Conservation (phyloP, 2,329 filamentous ascomycete genomes). For the Cytospora chrysosperma region DNA sequence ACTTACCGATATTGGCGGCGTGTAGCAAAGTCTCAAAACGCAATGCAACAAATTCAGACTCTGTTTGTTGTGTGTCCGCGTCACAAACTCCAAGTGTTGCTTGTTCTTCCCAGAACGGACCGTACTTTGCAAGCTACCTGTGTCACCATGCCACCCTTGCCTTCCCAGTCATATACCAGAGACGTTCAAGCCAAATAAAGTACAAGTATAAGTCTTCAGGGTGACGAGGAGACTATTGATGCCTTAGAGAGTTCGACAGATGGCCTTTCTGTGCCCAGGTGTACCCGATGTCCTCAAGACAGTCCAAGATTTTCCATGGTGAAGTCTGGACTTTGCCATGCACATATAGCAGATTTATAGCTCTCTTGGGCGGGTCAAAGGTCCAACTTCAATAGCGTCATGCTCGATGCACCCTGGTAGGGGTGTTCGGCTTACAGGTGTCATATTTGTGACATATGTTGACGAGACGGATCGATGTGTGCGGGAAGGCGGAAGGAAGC, state of each 20-base stretch:
- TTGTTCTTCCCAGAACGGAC: background rate
- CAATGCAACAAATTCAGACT: slow-evolving; percentile 13
- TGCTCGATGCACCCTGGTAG: background rate
- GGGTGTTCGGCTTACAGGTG: background rate
- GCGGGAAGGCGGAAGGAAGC: slow-evolving; percentile 15
- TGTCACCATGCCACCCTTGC: background rate
- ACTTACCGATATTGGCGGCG: slow-evolving; percentile 7
- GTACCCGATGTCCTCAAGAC: background rate
- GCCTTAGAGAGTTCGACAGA: background rate
- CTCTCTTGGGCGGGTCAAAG: background rate
- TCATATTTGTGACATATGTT: slow-evolving; percentile 14
- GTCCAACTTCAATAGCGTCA: background rate
- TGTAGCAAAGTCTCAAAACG: slow-evolving; percentile 1
- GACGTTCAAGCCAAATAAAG: background rate
- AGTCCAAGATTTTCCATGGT: background rate
- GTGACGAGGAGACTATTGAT: background rate
- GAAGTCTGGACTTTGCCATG: background rate
- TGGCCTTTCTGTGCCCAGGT: background rate
- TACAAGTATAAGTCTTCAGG: background rate
- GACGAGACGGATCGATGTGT: slow-evolving; percentile 10
- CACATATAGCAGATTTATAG: background rate
- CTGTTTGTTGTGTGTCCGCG: slow-evolving; percentile 5
- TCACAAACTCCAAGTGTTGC: slow-evolving; percentile 1
- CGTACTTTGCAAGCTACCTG: background rate
- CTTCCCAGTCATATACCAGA: background rate